Evolutionary conservation across 1,139 yeast species (phyloP).

Genomic region (Yarrowia galli): DNA sequence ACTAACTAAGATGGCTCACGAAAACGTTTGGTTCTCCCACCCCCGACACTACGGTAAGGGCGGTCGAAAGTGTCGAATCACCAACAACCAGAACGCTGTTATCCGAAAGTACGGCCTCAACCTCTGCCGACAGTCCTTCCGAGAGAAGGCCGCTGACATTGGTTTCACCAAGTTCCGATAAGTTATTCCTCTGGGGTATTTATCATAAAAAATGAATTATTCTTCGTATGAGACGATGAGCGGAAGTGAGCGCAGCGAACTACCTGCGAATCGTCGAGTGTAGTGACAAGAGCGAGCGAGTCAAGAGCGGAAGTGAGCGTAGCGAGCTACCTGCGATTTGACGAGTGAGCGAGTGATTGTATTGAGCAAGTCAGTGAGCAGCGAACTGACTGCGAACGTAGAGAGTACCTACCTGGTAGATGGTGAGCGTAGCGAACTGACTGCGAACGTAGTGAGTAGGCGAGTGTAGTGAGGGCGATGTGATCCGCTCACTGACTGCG

Average conservation of each 20-base stretch:
- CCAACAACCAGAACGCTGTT: constrained; percentile 98
- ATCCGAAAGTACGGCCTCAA: constrained; percentile 99
- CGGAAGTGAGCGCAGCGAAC: background rate
- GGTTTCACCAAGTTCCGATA: constrained; percentile 99
- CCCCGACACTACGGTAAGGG: constrained; percentile 99
- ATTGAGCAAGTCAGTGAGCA: too few species aligned
- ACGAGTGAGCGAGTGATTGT: too few species aligned
- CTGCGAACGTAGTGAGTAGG: too few species aligned
- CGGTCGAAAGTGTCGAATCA: constrained; percentile 99
- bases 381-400: too few species aligned
- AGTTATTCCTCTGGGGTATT: constrained; percentile 46
- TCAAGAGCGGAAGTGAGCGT: too few species aligned
- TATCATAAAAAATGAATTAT: constrained; percentile 22
- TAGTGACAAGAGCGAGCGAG: too few species aligned
- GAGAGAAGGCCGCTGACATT: constrained; percentile 99
- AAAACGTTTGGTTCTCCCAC: constrained; percentile 99
- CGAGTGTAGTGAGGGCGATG: too few species aligned
- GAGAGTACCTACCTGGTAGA: too few species aligned
- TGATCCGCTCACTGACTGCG: too few species aligned
- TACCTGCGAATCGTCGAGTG: background rate
- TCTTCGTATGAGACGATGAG: background rate
- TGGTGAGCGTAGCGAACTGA: too few species aligned
- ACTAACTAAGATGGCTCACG: constrained; percentile 90
- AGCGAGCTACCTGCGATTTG: too few species aligned
- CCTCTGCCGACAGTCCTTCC: constrained; percentile 99